Conservation (phyloP, 202 grass and related monocot species). For the Panicum virgatum region DNA sequence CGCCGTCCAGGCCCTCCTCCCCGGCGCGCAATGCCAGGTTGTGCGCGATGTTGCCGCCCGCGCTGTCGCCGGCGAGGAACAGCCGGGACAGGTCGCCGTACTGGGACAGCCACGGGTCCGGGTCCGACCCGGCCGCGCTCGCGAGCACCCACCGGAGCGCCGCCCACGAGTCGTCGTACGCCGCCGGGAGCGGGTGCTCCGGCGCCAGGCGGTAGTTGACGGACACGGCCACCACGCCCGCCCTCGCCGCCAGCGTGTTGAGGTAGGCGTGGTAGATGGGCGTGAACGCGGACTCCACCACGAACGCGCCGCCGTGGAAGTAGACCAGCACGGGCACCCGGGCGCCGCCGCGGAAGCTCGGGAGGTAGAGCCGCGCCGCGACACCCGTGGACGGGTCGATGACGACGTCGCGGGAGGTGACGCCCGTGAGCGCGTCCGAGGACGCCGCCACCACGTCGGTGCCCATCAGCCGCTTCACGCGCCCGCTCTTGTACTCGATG, state of each 20-base stretch:
- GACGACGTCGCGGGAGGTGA: conserved; percentile 55
- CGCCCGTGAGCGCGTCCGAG: conserved; percentile 46
- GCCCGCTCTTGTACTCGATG: conserved; percentile 78
- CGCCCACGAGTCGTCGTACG: conserved; percentile 76
- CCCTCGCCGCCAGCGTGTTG: conserved; percentile 54
- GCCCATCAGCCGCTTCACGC: conserved; percentile 64
- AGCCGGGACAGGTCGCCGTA: conserved; percentile 58
- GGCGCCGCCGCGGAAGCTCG: conserved; percentile 31
- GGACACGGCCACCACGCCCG: conserved; percentile 64
- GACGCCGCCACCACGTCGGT: conserved; percentile 52
- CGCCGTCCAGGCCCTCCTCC: conserved; percentile 48
- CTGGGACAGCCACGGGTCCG: conserved; percentile 57
- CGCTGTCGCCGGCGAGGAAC: conserved; percentile 80
- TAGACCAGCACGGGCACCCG: conserved; percentile 66
- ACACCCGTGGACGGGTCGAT: conserved; percentile 40
- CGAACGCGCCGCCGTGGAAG: conserved; percentile 85
- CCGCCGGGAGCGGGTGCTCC: conserved; percentile 66
- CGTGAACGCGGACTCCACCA: conserved; percentile 64
- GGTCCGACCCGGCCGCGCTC: conserved; percentile 35
- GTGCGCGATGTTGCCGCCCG: conserved; percentile 82
- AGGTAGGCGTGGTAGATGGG: conserved; percentile 68
- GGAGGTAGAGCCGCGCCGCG: conserved; percentile 53
- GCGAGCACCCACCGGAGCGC: conserved; percentile 67
- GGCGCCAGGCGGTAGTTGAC: conserved; percentile 85
- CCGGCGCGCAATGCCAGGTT: conserved; percentile 73